phyloP scores from a whole-genome alignment of 257 asterid species.

The Fraxinus americana region DNA sequence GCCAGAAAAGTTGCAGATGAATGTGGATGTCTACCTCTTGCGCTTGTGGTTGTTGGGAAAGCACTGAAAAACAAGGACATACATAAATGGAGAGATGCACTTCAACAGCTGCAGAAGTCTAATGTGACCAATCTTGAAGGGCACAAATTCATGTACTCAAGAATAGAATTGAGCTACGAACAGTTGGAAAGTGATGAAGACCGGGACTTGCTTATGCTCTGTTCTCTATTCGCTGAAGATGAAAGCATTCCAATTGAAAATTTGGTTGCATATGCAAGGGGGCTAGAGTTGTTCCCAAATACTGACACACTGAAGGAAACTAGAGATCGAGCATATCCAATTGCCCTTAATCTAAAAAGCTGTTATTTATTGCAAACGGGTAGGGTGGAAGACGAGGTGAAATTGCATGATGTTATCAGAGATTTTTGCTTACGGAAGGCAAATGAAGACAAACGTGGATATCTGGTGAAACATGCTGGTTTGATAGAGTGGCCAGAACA shows the following conservation, averaged over 20 bases:
- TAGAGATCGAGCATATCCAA: conserved; percentile 8
- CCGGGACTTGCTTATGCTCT: conserved; percentile 13
- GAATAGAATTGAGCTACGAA: conserved; percentile 20
- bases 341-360: not conserved
- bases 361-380: conserved; percentile 5
- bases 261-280: conserved; percentile 18
- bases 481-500: conserved; percentile 23
- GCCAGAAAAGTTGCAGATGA: too few relatives aligned
- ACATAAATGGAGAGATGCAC: not conserved
- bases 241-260: not conserved
- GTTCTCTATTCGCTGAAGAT: conserved; percentile 24
- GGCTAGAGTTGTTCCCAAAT: not conserved
- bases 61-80: too few relatives aligned
- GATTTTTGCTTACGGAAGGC: conserved; percentile 15
- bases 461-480: conserved; percentile 13
- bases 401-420: conserved; percentile 22
- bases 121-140: not conserved
- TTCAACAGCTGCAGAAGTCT: not conserved
- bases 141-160: conserved; percentile 6
- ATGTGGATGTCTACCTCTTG: too few relatives aligned
- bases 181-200: conserved; percentile 20
- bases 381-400: not conserved
- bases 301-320: not conserved
- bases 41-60: too few relatives aligned
- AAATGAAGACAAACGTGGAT: not conserved